Evolutionary conservation across 164 flowering plant genomes (phyloP).

Genomic region (Sedum album): DNA sequence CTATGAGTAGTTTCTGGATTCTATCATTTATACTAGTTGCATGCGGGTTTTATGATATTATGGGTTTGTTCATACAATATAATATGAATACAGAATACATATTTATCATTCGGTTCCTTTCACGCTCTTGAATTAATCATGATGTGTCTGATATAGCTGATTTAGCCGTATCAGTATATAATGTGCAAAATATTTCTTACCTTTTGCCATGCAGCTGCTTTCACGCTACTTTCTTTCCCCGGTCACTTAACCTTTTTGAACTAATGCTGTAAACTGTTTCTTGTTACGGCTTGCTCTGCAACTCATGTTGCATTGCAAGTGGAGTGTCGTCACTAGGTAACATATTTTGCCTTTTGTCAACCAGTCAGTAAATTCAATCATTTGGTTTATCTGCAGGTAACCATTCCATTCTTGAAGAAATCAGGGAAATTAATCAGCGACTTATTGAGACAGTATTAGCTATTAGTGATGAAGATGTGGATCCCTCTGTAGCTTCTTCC

Average conservation of each 20-base stretch:
- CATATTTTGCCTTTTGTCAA: neutral
- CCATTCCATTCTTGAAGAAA: conserved; percentile 71
- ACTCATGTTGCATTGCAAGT: neutral
- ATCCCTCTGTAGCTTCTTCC: conserved; percentile 43
- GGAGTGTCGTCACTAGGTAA: neutral
- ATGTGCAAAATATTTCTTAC: neutral
- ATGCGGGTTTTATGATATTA: neutral
- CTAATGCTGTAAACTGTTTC: neutral
- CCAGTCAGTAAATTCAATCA: no score
- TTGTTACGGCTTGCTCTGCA: neutral
- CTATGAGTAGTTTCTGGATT: neutral
- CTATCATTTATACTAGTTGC: neutral
- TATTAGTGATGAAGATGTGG: conserved; percentile 64
- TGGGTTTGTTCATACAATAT: neutral
- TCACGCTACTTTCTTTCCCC: neutral
- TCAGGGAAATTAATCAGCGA: conserved; percentile 63
- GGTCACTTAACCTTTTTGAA: neutral
- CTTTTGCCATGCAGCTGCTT: neutral
- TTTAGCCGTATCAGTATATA: neutral
- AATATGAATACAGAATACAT: neutral
- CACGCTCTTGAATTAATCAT: neutral
- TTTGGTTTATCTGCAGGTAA: conserved; percentile 52
- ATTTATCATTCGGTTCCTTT: neutral
- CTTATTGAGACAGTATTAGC: conserved; percentile 80
- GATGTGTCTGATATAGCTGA: neutral